Base-by-base conservation (phyloP, 768 basidiomycete species). In the Lactarius sanguifluus region DNA sequence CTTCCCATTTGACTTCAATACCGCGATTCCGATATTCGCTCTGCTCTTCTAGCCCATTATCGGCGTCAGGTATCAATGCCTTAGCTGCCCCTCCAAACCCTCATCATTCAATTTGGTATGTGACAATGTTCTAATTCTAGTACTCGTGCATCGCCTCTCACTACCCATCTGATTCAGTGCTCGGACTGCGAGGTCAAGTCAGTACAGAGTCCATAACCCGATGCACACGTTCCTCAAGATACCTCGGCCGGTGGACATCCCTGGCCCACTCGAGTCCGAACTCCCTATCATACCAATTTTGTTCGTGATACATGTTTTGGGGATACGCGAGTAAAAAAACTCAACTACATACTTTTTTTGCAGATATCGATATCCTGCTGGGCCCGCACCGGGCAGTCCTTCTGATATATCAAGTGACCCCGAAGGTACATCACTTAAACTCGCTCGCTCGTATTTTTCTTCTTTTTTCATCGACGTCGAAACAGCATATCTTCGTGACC, bases 141-240 rank as follows among this genome's bases (percentile, higher is more conserved):
- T n/a, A 20, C 58, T 59, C 20, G 8, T 41, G 23, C 32, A 15
- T 20, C 18, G 16, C 20, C 52, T n/a, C 59, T 61, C 56, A 52
- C 50, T 23, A 50, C 5, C 12, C 36, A 13, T 30, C 57, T 40
- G 40, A 56, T 52, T 8, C 15, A 97, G 94, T 97, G 96, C 75
- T 79, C 84, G 25, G 80, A 80, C 34, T 98, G 95, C 74, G 95
- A 98, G 77, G 77, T 79, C 32, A 81, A 80, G 50, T 96, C 94
- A n/a, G 0, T 92, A 94, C 72, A 76, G 81, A 6, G 72, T 92
- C n/a, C 95, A 98, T 73, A 87, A 96, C 74, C 87, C 92, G 0
- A 83, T 82, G 77, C 95, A 98, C 68, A 79, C 90, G 10, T 98
- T 97, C 78, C 85, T 96, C 81, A 96, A 93, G 73, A 80, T 98